These are phyloP conservation scores for Carpinus fangiana DNA, from an alignment of 306 rosid genomes.

Conservation along the genomic window DNA sequence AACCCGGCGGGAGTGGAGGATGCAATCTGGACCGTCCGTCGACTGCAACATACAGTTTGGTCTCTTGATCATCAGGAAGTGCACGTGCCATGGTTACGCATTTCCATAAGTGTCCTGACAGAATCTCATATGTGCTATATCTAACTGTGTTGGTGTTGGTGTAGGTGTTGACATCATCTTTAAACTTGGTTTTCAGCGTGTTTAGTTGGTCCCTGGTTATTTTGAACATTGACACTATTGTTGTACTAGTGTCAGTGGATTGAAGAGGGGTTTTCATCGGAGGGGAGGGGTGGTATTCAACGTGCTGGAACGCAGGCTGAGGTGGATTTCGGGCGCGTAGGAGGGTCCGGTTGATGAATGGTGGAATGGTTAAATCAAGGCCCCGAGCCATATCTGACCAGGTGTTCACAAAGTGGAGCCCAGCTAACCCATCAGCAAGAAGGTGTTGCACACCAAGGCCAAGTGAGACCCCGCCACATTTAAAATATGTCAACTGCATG, in stretches of 20 bases:
- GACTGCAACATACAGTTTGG: slow-evolving; percentile 75
- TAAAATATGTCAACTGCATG: slow-evolving; percentile 72
- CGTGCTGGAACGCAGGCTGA: slow-evolving; percentile 64
- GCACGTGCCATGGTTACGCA: slow-evolving; percentile 63
- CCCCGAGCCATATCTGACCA: slow-evolving; percentile 97
- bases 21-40: slow-evolving; percentile 81
- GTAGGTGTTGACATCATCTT: slow-evolving; percentile 57
- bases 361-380: slow-evolving; percentile 64
- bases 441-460: slow-evolving; percentile 93
- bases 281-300: slow-evolving; percentile 84
- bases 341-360: slow-evolving; percentile 72
- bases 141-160: slow-evolving; percentile 45
- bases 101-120: slow-evolving; percentile 84
- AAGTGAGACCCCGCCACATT: slow-evolving; percentile 89
- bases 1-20: slow-evolving; percentile 81
- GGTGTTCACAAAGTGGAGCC: slow-evolving; percentile 82
- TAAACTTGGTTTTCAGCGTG: slow-evolving; percentile 63
- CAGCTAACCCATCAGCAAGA: slow-evolving; percentile 82
- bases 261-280: slow-evolving; percentile 50
- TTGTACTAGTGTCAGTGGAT: slow-evolving; percentile 32
- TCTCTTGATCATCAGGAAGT: slow-evolving; percentile 69
- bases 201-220: slow-evolving; percentile 61
- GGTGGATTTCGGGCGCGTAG: slow-evolving; percentile 78
- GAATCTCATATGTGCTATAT: slow-evolving; percentile 86
- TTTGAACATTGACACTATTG: slow-evolving; percentile 58